Evolutionary conservation across 257 asterid species (phyloP), one percentile per base, ranked within the genome.

Genomic region (Solanum corneliomulleri): DNA sequence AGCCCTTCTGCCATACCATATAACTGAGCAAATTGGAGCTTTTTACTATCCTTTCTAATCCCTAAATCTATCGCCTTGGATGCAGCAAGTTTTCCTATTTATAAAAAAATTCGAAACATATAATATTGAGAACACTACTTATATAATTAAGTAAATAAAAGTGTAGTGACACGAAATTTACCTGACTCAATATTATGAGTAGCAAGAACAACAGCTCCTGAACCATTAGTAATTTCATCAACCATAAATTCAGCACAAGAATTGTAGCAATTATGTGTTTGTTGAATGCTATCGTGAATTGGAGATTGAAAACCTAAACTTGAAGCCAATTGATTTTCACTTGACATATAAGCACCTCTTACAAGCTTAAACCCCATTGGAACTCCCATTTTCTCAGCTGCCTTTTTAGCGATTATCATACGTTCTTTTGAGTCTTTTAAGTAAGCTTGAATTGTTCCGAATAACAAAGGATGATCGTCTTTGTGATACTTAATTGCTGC

Each of bases 171-270:
- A 3, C 3, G 4, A 41, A 7, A 14, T 77, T 44, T 88, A 95
- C 98, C 98, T 66, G 99, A 97, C 27, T 93, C 94, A 18, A 93
- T 74, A 27, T 97, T 97, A 88, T 97, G 99, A 35, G 99, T 97
- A 5, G 99, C 99, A 18, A 97, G 95, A 66, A 97, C 97, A 81
- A 91, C 89, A 0, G 95, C 90, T 1, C 97, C 98, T 2, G 95
- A 88, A 45, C 98, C 95, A 15, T 87, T 76, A 13, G 93, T 86
- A 15, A 94, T 90, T 88, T 93, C 89, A 0, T 93, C 86, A 7
- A 97, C 91, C 95, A 97, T 85, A 81, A 92, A 94, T 6, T 62
- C 90, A 0, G 97, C 91, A 44, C 98, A 97, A 4, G 77, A 83
- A 31, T 96, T 87, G 89, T 82, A 97, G 62, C 95, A 92, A 3